phyloP scores from a whole-genome alignment of 148 eudicot genomes.

The Limonium bicolor region DNA sequence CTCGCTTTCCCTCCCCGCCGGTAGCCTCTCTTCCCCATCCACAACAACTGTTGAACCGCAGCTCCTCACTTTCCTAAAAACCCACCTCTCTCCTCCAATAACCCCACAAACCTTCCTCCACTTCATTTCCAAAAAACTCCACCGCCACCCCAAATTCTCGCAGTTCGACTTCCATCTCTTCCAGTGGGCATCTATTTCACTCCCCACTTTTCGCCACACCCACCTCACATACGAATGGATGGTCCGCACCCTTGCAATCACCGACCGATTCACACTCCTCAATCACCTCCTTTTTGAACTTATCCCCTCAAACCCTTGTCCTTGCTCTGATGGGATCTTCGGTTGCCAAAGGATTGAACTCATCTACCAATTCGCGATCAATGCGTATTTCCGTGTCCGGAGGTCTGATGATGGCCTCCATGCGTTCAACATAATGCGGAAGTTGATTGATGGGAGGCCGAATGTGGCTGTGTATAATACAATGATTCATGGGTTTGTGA shows the following conservation, averaged over 20 bases:
- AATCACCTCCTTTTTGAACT: constrained; percentile 20
- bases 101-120: constrained; percentile 45
- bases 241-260: constrained; percentile 50
- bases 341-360: constrained; percentile 65
- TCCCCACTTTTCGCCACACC: constrained; percentile 78
- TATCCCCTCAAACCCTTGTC: constrained; percentile 72
- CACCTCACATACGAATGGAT: constrained; percentile 77
- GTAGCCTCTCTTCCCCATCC: constrained; percentile 26
- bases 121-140: constrained; percentile 61
- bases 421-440: constrained; percentile 53
- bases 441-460: constrained; percentile 74
- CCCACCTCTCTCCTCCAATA: constrained; percentile 47
- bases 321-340: constrained; percentile 82
- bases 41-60: constrained; percentile 38
- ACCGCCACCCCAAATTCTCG: constrained; percentile 62
- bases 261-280: constrained; percentile 56
- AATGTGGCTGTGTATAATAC: constrained; percentile 54
- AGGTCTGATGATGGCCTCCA: constrained; percentile 45
- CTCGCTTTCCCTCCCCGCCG: constrained; percentile 28
- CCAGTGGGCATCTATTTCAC: constrained; percentile 46
- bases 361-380: constrained; percentile 58
- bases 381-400: constrained; percentile 50
- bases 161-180: constrained; percentile 74
- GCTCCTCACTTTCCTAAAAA: constrained; percentile 37
- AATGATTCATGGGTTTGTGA: constrained; percentile 66